These are phyloP conservation scores for Phlyctochytrium arcticum DNA, from an alignment of 192 early-diverging fungal genomes.

Conservation along the genomic window DNA sequence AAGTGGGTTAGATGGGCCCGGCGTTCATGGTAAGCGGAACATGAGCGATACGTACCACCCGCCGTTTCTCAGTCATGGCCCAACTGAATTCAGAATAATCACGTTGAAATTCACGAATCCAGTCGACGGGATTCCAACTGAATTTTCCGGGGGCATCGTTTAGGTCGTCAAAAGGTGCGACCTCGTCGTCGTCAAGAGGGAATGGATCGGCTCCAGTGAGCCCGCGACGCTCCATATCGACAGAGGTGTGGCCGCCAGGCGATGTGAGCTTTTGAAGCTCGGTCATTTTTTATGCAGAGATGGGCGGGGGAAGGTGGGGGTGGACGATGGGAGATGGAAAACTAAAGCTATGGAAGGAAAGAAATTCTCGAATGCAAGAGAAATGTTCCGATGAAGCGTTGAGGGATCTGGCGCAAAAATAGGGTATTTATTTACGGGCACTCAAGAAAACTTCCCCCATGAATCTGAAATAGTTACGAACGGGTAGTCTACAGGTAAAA, in stretches of 20 bases:
- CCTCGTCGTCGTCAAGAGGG: conserved; percentile 22
- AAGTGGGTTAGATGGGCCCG: background rate
- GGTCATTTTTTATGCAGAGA: too few species aligned
- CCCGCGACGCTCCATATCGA: conserved; percentile 20
- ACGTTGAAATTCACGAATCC: conserved; percentile 42
- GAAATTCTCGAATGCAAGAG: too few species aligned
- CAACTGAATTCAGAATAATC: conserved; percentile 45
- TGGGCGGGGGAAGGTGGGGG: too few species aligned
- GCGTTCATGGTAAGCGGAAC: background rate
- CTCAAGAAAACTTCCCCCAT: too few species aligned
- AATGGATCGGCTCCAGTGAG: background rate
- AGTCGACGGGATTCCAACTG: conserved; percentile 51
- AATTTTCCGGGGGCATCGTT: conserved; percentile 38
- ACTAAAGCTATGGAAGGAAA: too few species aligned
- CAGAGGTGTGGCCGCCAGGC: background rate
- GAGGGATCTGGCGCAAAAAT: too few species aligned
- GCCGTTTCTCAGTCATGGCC: conserved; percentile 50
- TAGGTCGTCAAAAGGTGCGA: conserved; percentile 10
- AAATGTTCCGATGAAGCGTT: too few species aligned
- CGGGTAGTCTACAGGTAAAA: too few species aligned
- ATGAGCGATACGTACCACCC: conserved; percentile 39
- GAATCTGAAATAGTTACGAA: too few species aligned
- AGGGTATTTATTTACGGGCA: too few species aligned
- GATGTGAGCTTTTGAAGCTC: conserved; percentile 8
- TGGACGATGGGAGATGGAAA: too few species aligned